Evolutionary conservation across 2,329 filamentous ascomycete species (phyloP).

Genomic region (Pseudocercospora ulei): DNA sequence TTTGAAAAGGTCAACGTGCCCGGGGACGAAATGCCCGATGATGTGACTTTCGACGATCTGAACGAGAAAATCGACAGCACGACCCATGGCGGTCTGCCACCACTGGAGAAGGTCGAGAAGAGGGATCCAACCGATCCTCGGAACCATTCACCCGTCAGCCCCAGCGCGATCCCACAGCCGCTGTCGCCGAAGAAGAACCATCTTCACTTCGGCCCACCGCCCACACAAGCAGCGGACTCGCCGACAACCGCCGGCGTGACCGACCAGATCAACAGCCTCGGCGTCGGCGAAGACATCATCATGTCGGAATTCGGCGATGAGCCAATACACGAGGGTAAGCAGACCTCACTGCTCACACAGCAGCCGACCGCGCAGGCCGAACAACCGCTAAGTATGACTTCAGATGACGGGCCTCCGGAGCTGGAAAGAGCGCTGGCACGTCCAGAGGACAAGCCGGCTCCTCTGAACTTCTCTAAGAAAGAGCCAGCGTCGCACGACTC

Average conservation of each 20-base stretch:
- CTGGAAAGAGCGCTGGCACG: constrained; percentile 36
- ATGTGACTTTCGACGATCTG: constrained; percentile 61
- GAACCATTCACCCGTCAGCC: constrained; percentile 17
- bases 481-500: constrained; percentile 13
- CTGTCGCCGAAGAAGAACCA: constrained; percentile 29
- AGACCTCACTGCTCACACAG: constrained; percentile 38
- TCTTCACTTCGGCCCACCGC: constrained; percentile 28
- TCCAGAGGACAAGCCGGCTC: constrained; percentile 58
- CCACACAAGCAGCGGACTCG: constrained; percentile 36
- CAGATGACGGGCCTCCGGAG: constrained; percentile 31
- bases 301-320: constrained; percentile 37
- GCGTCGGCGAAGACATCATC: constrained; percentile 51
- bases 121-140: constrained; percentile 19
- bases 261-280: constrained; percentile 48
- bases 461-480: constrained; percentile 47
- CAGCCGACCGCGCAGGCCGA: constrained; percentile 32
- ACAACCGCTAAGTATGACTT: constrained; percentile 28
- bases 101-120: constrained; percentile 28
- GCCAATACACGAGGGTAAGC: constrained; percentile 28
- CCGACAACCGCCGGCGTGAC: constrained; percentile 48
- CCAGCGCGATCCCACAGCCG: constrained; percentile 27
- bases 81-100: constrained; percentile 22
- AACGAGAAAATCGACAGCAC: constrained; percentile 44
- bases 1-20: constrained; percentile 76
- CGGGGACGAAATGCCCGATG: constrained; percentile 45